phyloP scores from a whole-genome alignment of 805 yeast species.

The Starmerella floricola region DNA sequence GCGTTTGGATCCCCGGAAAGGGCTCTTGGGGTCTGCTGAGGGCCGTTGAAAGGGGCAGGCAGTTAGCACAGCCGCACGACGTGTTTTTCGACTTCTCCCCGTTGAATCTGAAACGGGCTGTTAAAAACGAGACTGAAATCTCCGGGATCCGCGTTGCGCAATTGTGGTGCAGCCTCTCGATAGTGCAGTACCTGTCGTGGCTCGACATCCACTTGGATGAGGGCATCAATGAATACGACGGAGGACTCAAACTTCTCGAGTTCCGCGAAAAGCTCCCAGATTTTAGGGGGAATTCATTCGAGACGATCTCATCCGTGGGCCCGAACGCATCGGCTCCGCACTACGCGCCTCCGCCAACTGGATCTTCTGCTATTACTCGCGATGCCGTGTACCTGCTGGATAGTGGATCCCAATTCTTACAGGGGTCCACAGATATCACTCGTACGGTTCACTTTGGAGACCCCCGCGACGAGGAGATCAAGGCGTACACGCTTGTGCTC shows the following conservation, averaged over 20 bases:
- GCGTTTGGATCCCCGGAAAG: constrained; percentile 42
- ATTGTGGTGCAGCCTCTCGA: constrained; percentile 68
- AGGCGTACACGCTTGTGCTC: constrained; percentile 70
- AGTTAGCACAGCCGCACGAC: too few relatives aligned
- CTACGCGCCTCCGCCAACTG: constrained; percentile 49
- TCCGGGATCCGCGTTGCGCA: constrained; percentile 65
- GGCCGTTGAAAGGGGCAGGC: too few relatives aligned
- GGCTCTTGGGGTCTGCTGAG: constrained; percentile 74
- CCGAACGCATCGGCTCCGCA: constrained; percentile 69
- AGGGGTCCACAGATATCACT: constrained; percentile 95
- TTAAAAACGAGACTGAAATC: constrained; percentile 65
- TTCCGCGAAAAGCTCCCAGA: constrained; percentile 31
- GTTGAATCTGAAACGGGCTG: constrained; percentile 52
- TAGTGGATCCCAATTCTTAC: constrained; percentile 83
- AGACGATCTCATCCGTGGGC: constrained; percentile 64
- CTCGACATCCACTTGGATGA: constrained; percentile 46
- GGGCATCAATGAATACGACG: constrained; percentile 44
- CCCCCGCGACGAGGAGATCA: constrained; percentile 47
- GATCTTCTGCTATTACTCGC: constrained; percentile 51
- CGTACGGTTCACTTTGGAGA: constrained; percentile 63
- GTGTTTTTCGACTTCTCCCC: constrained; percentile 43
- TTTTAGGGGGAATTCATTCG: constrained; percentile 52
- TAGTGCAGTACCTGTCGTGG: constrained; percentile 73
- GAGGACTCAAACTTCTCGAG: constrained; percentile 41
- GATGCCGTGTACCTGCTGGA: constrained; percentile 65